A percentile compares a stretch with the other conserved stretches of the same genome.
These are phyloP conservation scores for Talaromyces sp. DNA, from an alignment of 2,329 filamentous ascomycete species.

Conservation along the genomic window DNA sequence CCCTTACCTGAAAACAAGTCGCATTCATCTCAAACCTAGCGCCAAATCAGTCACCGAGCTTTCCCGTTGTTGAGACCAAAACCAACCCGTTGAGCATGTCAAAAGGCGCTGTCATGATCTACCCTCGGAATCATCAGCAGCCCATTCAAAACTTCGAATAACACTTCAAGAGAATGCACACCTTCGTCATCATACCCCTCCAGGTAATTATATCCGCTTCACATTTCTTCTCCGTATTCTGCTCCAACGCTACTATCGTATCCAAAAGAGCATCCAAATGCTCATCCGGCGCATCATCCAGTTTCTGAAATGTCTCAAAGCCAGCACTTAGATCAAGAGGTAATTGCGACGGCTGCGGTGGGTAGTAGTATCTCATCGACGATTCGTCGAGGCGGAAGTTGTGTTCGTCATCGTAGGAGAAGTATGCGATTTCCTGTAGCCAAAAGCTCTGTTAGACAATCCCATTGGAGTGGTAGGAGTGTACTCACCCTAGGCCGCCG, in stretches of 20 bases:
- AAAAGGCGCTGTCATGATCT: conserved; percentile 84
- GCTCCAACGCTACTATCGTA: conserved; percentile 69
- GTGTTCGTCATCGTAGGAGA: conserved; percentile 87
- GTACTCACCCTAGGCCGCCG: conserved; percentile 64
- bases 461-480: not conserved
- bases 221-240: conserved; percentile 59
- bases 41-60: conserved; percentile 13
- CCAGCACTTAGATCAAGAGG: conserved; percentile 71
- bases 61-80: conserved; percentile 10
- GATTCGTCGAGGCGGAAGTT: conserved; percentile 69
- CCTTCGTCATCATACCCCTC: conserved; percentile 99
- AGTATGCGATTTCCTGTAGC: conserved; percentile 81
- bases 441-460: not conserved
- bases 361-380: conserved; percentile 84
- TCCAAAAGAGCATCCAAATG: conserved; percentile 80
- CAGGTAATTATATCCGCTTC: conserved; percentile 83
- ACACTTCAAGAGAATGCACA: conserved; percentile 33
- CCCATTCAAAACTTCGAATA: not conserved
- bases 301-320: conserved; percentile 74
- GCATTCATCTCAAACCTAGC: conserved; percentile 91
- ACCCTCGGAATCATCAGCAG: not conserved
- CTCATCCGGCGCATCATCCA: conserved; percentile 76
- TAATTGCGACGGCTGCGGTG: conserved; percentile 62
- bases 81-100: conserved; percentile 71
- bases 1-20: conserved; percentile 76